Conservation (phyloP, 495 filamentous ascomycete species). For the Penicillium daleae region DNA sequence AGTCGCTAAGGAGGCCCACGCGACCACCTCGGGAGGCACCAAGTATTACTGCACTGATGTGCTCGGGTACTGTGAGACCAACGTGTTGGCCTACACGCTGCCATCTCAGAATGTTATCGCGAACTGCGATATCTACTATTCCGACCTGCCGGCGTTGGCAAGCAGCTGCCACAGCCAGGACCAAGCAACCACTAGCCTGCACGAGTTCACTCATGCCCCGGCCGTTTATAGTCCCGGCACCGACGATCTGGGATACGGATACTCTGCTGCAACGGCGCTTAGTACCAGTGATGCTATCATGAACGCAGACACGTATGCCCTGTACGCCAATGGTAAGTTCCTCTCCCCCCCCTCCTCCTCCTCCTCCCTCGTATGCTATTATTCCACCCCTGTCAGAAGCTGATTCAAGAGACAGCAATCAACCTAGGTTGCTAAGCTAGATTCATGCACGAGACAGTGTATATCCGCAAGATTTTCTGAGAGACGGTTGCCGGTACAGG, state of each 20-base stretch:
- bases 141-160: conserved; percentile 46
- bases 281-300: conserved; percentile 49
- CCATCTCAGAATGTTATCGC: conserved; percentile 55
- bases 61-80: conserved; percentile 51
- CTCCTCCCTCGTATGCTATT: neutral
- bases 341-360: neutral
- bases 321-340: conserved; percentile 61
- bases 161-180: conserved; percentile 60
- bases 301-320: conserved; percentile 66
- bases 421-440: conserved; percentile 25
- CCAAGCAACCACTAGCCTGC: conserved; percentile 61
- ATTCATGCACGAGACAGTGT: neutral
- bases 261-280: conserved; percentile 50
- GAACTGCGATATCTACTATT: conserved; percentile 62
- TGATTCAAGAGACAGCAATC: conserved; percentile 27
- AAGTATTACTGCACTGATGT: conserved; percentile 57
- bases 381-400: neutral
- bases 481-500: neutral
- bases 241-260: conserved; percentile 62
- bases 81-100: conserved; percentile 61
- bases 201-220: conserved; percentile 66
- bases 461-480: neutral
- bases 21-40: conserved; percentile 45
- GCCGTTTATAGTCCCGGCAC: conserved; percentile 59
- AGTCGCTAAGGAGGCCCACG: conserved; percentile 55